These are phyloP conservation scores for Collariella sp. DNA, from an alignment of 495 filamentous ascomycete species.

Conservation along the genomic window DNA sequence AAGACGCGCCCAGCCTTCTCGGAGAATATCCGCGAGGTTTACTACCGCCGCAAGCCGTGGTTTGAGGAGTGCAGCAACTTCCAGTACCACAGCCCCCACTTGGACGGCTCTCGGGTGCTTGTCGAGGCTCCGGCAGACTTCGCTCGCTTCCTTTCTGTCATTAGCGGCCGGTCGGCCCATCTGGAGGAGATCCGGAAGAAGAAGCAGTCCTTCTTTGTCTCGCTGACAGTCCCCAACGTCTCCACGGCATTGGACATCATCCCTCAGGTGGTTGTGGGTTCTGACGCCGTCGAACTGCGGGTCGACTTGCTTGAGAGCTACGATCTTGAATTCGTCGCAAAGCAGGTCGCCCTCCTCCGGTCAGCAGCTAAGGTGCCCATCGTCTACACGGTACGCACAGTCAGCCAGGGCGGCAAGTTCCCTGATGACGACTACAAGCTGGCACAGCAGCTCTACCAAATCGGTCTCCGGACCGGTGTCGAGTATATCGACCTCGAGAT, in stretches of 20 bases:
- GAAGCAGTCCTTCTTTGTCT: conserved; percentile 82
- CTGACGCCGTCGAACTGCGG: conserved; percentile 87
- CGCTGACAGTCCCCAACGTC: conserved; percentile 73
- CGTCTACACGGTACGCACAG: conserved; percentile 87
- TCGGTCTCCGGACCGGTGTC: conserved; percentile 71
- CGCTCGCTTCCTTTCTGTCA: conserved; percentile 60
- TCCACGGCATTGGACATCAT: conserved; percentile 53
- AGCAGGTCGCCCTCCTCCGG: conserved; percentile 74
- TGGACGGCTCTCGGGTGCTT: conserved; percentile 48
- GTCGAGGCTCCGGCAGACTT: conserved; percentile 68
- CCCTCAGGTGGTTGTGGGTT: conserved; percentile 67
- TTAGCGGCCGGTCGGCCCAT: conserved; percentile 60
- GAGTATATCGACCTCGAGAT: conserved; percentile 95
- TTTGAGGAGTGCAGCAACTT: conserved; percentile 92
- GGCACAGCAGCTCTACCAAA: conserved; percentile 62
- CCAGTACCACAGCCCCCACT: conserved; percentile 76
- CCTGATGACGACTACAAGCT: conserved; percentile 65
- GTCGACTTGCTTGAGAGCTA: conserved; percentile 87
- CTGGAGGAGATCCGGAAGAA: conserved; percentile 60
- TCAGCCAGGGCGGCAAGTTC: conserved; percentile 81
- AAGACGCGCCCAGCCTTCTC: conserved; percentile 88
- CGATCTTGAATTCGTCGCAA: conserved; percentile 63
- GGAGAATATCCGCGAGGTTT: conserved; percentile 89
- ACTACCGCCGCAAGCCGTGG: conserved; percentile 83
- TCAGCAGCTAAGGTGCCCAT: conserved; percentile 69